Conservation (phyloP, 2,329 filamentous ascomycete species). For the Helminthosporium solani region DNA sequence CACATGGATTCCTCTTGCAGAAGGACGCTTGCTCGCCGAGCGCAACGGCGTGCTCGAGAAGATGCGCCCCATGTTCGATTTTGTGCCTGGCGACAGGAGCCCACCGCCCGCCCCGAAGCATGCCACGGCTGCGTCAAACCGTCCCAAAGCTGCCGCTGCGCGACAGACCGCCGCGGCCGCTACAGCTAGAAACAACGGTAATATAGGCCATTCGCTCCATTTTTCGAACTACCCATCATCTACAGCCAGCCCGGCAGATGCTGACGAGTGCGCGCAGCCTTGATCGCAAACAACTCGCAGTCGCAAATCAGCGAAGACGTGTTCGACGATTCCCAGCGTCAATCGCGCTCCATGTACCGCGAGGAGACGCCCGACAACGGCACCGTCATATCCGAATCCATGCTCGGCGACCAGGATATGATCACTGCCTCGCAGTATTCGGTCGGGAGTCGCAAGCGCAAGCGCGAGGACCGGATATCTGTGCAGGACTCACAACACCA, state of each 20-base stretch:
- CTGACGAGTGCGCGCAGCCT: conserved; percentile 19
- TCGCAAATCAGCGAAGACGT: conserved; percentile 57
- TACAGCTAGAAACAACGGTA: conserved; percentile 34
- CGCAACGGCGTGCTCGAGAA: conserved; percentile 86
- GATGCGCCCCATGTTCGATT: conserved; percentile 86
- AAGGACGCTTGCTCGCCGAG: conserved; percentile 77
- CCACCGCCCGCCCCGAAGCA: conserved; percentile 94
- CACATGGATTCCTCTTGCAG: conserved; percentile 90
- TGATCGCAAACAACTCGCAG: conserved; percentile 24
- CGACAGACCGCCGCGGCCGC: conserved; percentile 54
- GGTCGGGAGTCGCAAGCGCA: conserved; percentile 66
- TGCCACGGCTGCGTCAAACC: conserved; percentile 67
- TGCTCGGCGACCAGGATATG: conserved; percentile 80
- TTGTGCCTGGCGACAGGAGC: conserved; percentile 76
- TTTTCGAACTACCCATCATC: conserved; percentile 23
- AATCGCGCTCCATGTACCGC: conserved; percentile 64
- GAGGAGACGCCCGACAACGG: conserved; percentile 81
- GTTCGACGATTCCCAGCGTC: conserved; percentile 62
- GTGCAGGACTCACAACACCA: conserved; percentile 79
- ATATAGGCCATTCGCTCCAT: conserved; percentile 33
- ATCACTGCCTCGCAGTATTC: conserved; percentile 68
- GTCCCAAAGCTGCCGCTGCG: conserved; percentile 74
- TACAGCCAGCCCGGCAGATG: conserved; percentile 1
- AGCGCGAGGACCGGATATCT: conserved; percentile 67
- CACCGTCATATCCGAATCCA: conserved; percentile 80